Evolutionary conservation across 2,329 filamentous ascomycete species (phyloP).

Genomic region (Colletotrichum simmondsii): DNA sequence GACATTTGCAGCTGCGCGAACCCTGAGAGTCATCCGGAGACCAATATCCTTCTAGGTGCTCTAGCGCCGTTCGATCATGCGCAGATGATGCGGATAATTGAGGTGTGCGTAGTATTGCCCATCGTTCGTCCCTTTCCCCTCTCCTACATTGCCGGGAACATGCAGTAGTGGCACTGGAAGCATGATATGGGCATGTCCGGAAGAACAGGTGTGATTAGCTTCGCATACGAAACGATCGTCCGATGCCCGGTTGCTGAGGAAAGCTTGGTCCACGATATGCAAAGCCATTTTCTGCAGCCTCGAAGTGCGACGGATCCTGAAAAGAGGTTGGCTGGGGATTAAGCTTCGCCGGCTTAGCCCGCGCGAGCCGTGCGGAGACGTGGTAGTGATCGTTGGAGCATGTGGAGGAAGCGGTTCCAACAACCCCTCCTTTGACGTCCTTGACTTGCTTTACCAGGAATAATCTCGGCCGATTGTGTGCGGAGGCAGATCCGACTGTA

Average conservation of each 20-base stretch:
- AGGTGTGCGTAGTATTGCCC: not conserved
- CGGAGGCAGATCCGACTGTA: not conserved
- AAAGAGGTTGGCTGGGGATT: not conserved
- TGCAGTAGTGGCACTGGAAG: not conserved
- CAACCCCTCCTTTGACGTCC: not conserved
- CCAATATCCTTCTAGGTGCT: not conserved
- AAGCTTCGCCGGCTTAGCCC: not conserved
- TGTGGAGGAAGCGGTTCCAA: not conserved
- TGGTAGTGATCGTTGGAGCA: not conserved
- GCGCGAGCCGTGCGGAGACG: constrained; percentile 20
- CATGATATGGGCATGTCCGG: constrained; percentile 7
- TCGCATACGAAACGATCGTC: constrained; percentile 33
- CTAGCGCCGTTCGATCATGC: not conserved
- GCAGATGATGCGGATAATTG: not conserved
- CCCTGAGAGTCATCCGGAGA: not conserved
- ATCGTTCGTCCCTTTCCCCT: not conserved
- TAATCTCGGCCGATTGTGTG: not conserved
- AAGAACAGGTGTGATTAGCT: constrained; percentile 25
- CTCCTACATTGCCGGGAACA: not conserved
- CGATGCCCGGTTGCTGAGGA: constrained; percentile 4
- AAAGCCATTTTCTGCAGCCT: not conserved
- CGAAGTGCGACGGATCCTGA: not conserved
- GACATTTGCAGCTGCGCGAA: not conserved
- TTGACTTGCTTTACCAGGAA: not conserved
- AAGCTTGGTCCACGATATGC: constrained; percentile 5